Evolutionary conservation across 2,329 filamentous ascomycete genomes (phyloP).

Genomic region (Ceratocystis huliohia): DNA sequence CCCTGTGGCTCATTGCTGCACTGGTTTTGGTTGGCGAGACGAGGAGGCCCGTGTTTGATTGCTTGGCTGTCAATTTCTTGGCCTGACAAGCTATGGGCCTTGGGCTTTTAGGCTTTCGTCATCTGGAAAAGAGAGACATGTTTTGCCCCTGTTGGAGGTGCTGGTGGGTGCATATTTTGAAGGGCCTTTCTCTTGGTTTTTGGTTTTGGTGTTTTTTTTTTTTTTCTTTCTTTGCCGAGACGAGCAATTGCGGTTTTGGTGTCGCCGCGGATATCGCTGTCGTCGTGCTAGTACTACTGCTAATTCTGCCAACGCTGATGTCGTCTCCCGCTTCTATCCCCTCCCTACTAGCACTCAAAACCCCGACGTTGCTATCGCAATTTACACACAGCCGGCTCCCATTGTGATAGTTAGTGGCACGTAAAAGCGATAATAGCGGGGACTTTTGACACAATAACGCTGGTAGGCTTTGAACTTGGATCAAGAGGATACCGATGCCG

Average conservation of each 20-base stretch:
- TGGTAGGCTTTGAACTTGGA: constrained; percentile 1
- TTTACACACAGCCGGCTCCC: not conserved
- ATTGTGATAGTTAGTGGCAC: not conserved
- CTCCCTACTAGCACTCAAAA: not conserved
- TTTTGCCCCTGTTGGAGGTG: constrained; percentile 8
- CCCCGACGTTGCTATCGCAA: not conserved
- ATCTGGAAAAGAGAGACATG: constrained; percentile 9
- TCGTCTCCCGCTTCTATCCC: not conserved
- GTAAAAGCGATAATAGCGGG: not conserved
- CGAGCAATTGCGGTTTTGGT: not conserved
- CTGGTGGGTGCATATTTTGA: not conserved
- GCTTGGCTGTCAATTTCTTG: constrained; percentile 14
- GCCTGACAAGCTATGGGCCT: constrained; percentile 9
- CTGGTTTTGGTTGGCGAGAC: constrained; percentile 17
- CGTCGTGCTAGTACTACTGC: not conserved
- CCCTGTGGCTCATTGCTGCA: constrained; percentile 8
- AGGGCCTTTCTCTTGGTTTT: not conserved
- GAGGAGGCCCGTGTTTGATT: constrained; percentile 18
- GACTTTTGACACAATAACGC: not conserved
- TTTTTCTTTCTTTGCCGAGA: not conserved
- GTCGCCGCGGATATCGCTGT: not conserved
- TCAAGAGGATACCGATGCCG: not conserved
- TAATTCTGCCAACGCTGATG: too few species aligned
- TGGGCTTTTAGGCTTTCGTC: constrained; percentile 4
- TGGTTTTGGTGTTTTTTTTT: too few species aligned